These are phyloP conservation scores for Diplotaxis tenuifolia DNA, from an alignment of 345 rosid genomes.

Conservation along the genomic window DNA sequence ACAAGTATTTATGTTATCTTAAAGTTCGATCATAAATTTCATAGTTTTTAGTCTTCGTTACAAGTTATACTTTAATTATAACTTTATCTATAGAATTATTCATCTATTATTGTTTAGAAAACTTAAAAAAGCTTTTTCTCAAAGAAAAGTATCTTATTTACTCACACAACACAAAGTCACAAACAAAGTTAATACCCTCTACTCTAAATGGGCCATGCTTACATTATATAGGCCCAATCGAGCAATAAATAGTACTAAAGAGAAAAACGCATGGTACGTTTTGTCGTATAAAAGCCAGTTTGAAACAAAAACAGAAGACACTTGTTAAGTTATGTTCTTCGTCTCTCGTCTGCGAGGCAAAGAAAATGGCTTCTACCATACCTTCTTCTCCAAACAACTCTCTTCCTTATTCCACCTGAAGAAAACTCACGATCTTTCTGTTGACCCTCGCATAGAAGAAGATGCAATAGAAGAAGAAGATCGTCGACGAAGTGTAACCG, in stretches of 20 bases:
- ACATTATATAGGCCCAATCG: background rate
- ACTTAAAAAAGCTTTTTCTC: too few species aligned
- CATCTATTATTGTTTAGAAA: background rate
- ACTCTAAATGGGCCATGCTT: background rate
- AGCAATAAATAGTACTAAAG: background rate
- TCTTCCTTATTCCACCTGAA: conserved; percentile 10
- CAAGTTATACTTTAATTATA: background rate
- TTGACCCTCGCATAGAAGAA: conserved; percentile 18
- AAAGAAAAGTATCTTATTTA: too few species aligned
- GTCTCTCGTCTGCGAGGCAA: conserved; percentile 19
- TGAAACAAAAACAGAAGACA: background rate
- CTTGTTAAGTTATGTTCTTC: conserved; percentile 16
- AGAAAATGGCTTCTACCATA: conserved; percentile 17
- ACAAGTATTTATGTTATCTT: background rate
- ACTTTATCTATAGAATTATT: background rate
- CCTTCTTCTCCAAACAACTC: background rate
- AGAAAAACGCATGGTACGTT: background rate
- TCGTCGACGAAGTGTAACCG: conserved; percentile 39
- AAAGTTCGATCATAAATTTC: background rate
- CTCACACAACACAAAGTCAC: too few species aligned
- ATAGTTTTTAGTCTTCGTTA: background rate
- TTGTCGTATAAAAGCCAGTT: background rate
- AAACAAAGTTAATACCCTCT: background rate
- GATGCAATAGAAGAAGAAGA: conserved; percentile 31
- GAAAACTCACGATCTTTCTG: background rate